A percentile compares a stretch with the other conserved stretches of the same genome.
These are phyloP conservation scores for Chloris gayana DNA, from an alignment of 176 grass and related monocot species.

Conservation along the genomic window DNA sequence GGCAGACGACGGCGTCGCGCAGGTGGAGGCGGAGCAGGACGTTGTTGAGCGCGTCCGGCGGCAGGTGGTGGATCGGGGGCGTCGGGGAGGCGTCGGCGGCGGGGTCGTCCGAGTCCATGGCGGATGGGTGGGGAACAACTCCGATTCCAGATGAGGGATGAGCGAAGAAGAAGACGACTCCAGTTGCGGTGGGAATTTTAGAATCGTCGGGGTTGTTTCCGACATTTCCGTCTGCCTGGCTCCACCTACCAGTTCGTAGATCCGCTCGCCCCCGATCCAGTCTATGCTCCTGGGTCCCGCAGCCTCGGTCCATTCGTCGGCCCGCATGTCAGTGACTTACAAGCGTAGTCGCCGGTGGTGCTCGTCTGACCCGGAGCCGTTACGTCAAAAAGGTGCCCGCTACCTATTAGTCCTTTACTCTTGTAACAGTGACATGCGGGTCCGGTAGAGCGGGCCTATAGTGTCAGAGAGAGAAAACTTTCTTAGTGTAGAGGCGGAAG, in stretches of 20 bases:
- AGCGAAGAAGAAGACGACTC: too few relatives aligned
- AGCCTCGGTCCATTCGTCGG: rapidly evolving
- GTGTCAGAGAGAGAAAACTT: background rate
- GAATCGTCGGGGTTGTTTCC: background rate
- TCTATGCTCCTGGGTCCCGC: background rate
- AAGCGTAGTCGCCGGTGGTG: rapidly evolving
- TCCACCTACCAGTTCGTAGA: background rate
- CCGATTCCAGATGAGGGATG: too few relatives aligned
- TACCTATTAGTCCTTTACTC: background rate
- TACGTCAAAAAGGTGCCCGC: background rate
- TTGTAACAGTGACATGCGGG: background rate
- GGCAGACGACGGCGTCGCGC: slow-evolving; percentile 74
- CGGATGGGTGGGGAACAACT: slow-evolving; percentile 5
- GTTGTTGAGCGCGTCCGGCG: slow-evolving; percentile 80
- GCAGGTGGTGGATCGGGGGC: slow-evolving; percentile 76
- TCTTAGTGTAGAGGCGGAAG: too few relatives aligned
- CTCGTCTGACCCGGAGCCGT: background rate
- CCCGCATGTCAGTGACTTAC: background rate
- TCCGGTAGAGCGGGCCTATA: rapidly evolving
- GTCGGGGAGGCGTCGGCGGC: slow-evolving; percentile 34
- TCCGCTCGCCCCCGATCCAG: background rate
- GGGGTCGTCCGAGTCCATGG: slow-evolving; percentile 31
- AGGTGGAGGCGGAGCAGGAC: slow-evolving; percentile 77
- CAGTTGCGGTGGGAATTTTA: background rate
- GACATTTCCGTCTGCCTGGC: slow-evolving; percentile 18